Percentiles rank a stretch among this genome's conserved stretches.
Conservation (phyloP, 345 rosid genomes). For the Triadica sebifera region DNA sequence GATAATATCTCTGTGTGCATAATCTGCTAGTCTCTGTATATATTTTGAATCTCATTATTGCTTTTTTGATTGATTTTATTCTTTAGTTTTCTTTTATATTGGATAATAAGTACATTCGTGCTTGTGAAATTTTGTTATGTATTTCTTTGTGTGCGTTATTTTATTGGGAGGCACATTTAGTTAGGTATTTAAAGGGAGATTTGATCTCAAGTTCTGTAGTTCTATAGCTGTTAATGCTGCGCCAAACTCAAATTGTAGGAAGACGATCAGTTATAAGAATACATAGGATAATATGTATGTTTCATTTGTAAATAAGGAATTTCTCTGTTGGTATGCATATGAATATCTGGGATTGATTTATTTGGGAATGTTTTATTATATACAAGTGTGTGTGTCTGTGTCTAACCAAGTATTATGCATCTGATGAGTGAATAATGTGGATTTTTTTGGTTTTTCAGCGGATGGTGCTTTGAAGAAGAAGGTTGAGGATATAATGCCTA, state of each 20-base stretch:
- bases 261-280: neutral
- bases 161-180: neutral
- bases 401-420: neutral
- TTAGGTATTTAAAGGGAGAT: neutral
- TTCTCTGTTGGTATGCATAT: neutral
- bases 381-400: neutral
- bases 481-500: constrained; percentile 74
- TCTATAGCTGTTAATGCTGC: neutral
- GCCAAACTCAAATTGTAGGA: neutral
- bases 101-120: neutral
- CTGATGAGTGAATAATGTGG: neutral
- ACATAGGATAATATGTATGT: neutral
- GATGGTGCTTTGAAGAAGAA: constrained; percentile 53
- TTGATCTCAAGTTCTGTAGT: neutral
- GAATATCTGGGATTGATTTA: neutral
- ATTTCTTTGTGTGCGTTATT: neutral
- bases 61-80: neutral
- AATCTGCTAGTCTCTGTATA: neutral
- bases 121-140: neutral
- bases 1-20: neutral
- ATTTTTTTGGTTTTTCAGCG: constrained; percentile 24
- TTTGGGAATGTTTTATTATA: neutral
- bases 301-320: neutral
- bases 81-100: neutral
- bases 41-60: neutral